These are phyloP conservation scores for Hyphopichia khmerensis DNA, from an alignment of 1,139 yeast species.

Conservation along the genomic window DNA sequence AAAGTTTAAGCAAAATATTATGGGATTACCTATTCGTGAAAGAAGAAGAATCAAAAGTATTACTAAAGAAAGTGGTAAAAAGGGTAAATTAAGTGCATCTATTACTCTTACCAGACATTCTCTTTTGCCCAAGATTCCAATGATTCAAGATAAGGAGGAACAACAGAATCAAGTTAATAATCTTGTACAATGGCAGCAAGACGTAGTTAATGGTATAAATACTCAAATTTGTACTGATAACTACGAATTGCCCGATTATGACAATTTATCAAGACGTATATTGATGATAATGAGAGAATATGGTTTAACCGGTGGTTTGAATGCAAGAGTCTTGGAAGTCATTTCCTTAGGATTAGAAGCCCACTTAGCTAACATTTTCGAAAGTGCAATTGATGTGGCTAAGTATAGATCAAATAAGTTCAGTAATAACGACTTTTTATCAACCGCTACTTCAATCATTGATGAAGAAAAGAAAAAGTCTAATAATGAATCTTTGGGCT, in stretches of 20 bases:
- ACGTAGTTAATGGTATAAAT: constrained; percentile 84
- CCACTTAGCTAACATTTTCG: constrained; percentile 72
- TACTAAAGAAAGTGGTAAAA: constrained; percentile 77
- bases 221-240: constrained; percentile 79
- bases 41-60: constrained; percentile 81
- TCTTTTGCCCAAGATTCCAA: constrained; percentile 84
- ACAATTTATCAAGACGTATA: constrained; percentile 65
- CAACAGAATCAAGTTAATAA: constrained; percentile 53
- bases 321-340: constrained; percentile 73
- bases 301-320: constrained; percentile 83
- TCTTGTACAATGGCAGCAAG: constrained; percentile 88
- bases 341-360: constrained; percentile 75
- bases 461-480: constrained; percentile 10
- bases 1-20: constrained; percentile 77
- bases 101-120: constrained; percentile 82
- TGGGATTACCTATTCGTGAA: constrained; percentile 84
- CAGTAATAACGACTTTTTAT: constrained; percentile 40
- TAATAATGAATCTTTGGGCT: constrained; percentile 13
- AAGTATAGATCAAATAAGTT: constrained; percentile 58
- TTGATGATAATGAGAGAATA: constrained; percentile 86
- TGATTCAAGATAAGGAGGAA: constrained; percentile 58
- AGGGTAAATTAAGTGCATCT: constrained; percentile 72
- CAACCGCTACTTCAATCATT: constrained; percentile 18
- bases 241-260: constrained; percentile 81
- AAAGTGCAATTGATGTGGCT: constrained; percentile 71